Evolutionary conservation across 305 asterid genomes (phyloP), one percentile per base, ranked within the genome.

Genomic region (Plantago lanceolata): DNA sequence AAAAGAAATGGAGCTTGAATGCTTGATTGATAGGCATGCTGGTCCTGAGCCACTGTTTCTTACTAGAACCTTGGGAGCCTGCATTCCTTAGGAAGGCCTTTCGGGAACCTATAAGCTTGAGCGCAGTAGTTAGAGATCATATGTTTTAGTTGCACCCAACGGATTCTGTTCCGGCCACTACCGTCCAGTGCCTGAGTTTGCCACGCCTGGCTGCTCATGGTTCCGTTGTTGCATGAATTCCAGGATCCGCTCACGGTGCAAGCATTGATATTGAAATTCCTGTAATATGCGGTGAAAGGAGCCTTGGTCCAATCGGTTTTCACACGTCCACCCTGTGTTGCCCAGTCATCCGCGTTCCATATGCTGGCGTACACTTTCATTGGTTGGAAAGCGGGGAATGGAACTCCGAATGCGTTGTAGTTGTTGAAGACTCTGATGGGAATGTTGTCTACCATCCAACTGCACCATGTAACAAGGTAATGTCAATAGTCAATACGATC

Each of bases 71-170:
- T 50, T 3, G 56, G 56, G 29, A 50, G 56, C 56, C 13, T 50
- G 56, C 56, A 50, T 50, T 50, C 56, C 56, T 19, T 50, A 19
- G 56, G 56, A 50, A 20, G 56, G 26, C 56, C 56, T 0, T 11
- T 50, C 8, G 56, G 56, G 13, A 50, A 50, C 29, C 56, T 50
- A 24, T 19, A 50, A 1, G 21, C 11, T 17, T 50, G 56, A 19
- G 56, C 13, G 14, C 56, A 50, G 56, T 50, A 50, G 21, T 50
- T 50, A 8, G 56, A 8, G 56, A 50, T 50, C 56, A 50, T 50
- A 3, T 18, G 19, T 0, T 50, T 18, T 50, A 18, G 56, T 50
- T 50, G 56, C 13, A 50, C 26, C 28, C 24, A 18, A 50, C 56
- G 56, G 13, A 50, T 50, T 11, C 14, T 19, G 19, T 50, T 50